phyloP scores from a whole-genome alignment of 345 rosid species.

The Eucalyptus leucophloia region DNA sequence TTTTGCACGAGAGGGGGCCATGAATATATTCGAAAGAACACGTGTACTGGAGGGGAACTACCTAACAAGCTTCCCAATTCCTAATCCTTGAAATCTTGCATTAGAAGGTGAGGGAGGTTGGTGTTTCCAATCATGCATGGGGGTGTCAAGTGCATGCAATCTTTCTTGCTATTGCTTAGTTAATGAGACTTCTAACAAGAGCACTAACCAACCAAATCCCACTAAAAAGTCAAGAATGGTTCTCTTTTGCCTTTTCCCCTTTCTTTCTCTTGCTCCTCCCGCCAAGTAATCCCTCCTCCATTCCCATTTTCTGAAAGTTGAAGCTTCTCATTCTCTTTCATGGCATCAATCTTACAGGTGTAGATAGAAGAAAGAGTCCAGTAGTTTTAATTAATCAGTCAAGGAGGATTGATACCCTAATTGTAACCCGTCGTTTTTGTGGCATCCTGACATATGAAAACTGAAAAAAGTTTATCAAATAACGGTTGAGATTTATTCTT shows the following conservation, averaged over 20 bases:
- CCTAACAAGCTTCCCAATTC: background rate
- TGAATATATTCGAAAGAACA: background rate
- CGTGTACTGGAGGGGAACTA: background rate
- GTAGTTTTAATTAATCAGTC: background rate
- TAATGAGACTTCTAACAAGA: background rate
- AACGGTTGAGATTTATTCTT: background rate
- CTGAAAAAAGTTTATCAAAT: background rate
- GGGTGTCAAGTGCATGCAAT: background rate
- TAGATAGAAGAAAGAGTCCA: background rate
- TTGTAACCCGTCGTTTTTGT: background rate
- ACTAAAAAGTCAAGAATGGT: background rate
- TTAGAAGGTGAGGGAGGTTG: background rate
- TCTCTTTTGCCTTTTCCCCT: background rate
- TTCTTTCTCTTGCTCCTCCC: background rate
- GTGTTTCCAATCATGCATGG: background rate
- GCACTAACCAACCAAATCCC: background rate
- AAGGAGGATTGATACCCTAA: background rate
- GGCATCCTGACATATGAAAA: accelerated
- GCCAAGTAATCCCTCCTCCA: background rate
- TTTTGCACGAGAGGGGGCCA: background rate
- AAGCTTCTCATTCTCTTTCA: background rate
- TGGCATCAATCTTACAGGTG: background rate
- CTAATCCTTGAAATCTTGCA: background rate
- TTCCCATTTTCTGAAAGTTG: background rate
- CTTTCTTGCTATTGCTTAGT: background rate